Conservation (phyloP, 1,139 yeast species). For the Hyphopichia fennica region DNA sequence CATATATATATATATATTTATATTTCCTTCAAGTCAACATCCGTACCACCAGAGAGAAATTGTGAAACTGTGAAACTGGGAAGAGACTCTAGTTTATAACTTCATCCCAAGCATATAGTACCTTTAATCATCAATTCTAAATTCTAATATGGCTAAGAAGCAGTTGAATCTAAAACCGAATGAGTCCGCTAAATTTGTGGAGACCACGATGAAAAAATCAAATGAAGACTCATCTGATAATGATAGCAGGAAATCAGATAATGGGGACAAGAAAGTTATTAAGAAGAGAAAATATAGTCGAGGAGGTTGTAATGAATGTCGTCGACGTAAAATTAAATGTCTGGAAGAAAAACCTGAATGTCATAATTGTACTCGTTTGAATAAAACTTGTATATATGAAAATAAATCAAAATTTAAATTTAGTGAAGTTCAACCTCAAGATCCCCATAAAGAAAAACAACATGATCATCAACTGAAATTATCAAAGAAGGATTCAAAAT, state of each 20-base stretch:
- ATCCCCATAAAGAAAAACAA: background rate
- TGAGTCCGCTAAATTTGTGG: too few relatives aligned
- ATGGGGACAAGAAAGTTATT: constrained; percentile 2
- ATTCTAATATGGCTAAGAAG: background rate
- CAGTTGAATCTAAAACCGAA: background rate
- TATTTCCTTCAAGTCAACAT: too few relatives aligned
- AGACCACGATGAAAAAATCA: background rate
- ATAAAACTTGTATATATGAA: constrained; percentile 49
- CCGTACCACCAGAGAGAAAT: too few relatives aligned
- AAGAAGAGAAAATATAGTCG: constrained; percentile 55
- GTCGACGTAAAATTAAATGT: constrained; percentile 59
- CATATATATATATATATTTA: too few relatives aligned
- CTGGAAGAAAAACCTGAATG: constrained; percentile 32
- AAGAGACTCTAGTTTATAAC: too few relatives aligned
- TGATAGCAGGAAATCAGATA: background rate
- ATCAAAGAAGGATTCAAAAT: background rate
- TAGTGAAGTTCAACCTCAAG: background rate
- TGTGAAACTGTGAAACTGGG: too few relatives aligned
- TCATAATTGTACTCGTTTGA: constrained; percentile 47
- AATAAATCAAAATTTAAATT: constrained; percentile 27
- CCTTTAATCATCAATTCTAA: too few relatives aligned
- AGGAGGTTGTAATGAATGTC: constrained; percentile 65
- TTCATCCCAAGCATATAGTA: too few relatives aligned
- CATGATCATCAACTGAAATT: background rate
- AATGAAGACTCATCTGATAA: background rate